phyloP scores from a whole-genome alignment of 2,329 filamentous ascomycete species.

The Colletotrichum sp. region DNA sequence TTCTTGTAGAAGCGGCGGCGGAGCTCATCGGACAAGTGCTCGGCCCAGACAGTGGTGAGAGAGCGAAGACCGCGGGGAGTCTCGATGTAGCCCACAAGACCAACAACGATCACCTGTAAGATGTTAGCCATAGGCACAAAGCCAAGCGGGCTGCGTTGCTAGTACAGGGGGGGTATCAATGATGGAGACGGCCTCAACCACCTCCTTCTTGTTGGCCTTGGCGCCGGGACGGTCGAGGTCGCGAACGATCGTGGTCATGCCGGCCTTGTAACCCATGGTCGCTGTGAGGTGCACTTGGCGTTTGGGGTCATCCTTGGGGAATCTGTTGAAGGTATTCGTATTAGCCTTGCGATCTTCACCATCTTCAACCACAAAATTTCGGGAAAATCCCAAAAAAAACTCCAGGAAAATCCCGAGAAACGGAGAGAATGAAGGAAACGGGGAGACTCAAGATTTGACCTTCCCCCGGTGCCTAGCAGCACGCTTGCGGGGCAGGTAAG shows the following conservation, averaged over 20 bases:
- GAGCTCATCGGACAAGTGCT: constrained; percentile 98
- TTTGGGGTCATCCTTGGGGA: constrained; percentile 96
- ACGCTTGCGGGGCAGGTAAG: constrained; percentile 88
- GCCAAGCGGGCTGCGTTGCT: constrained; percentile 83
- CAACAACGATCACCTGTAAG: constrained; percentile 97
- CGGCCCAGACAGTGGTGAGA: constrained; percentile 99
- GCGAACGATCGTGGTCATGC: constrained; percentile 99
- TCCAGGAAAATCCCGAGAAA: no score
- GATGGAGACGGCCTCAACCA: constrained; percentile 87
- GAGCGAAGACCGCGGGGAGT: constrained; percentile 99
- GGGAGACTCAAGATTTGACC: constrained; percentile 51
- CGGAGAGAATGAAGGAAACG: not conserved
- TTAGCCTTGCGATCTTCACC: no score
- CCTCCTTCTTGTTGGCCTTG: constrained; percentile 99
- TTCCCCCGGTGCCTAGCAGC: constrained; percentile 93
- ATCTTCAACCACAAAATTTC: no score
- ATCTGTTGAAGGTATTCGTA: constrained; percentile 57
- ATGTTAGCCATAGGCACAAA: constrained; percentile 76
- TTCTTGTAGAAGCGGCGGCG: constrained; percentile 99
- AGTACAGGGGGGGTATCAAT: constrained; percentile 96
- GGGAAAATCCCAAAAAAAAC: no score
- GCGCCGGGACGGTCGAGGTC: constrained; percentile 98
- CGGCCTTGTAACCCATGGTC: constrained; percentile 99
- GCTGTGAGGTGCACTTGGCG: constrained; percentile 75
- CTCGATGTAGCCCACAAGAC: constrained; percentile 99